A percentile compares a stretch with the other conserved stretches of the same genome.
These are phyloP conservation scores for Puya raimondii DNA, from an alignment of 176 grass and related monocot species.

Conservation along the genomic window DNA sequence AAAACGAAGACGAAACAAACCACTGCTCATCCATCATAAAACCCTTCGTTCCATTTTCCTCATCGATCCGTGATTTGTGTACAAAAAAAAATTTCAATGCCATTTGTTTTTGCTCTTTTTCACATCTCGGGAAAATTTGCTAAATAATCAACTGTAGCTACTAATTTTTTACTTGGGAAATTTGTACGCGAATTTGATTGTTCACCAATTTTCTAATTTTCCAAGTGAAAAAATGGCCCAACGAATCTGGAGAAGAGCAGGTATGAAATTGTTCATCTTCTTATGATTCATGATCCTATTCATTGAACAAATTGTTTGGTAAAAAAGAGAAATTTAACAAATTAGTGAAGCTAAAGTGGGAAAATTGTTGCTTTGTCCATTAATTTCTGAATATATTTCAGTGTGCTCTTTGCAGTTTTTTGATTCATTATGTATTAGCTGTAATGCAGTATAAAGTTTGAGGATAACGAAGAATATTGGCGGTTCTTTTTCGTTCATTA, in stretches of 20 bases:
- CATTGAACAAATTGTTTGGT: too few species aligned
- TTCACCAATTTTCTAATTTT: not conserved
- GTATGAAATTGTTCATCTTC: slow-evolving; percentile 1
- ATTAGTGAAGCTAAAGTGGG: not conserved
- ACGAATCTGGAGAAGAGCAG: slow-evolving; percentile 51
- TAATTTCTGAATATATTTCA: not conserved
- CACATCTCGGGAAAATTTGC: too few species aligned
- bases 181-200: too few species aligned
- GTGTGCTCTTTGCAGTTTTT: not conserved
- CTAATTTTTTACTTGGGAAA: too few species aligned
- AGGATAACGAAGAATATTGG: not conserved
- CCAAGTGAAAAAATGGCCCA: slow-evolving; percentile 27
- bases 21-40: too few species aligned
- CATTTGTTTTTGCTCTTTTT: too few species aligned
- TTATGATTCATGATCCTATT: not conserved
- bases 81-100: too few species aligned
- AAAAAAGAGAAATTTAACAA: too few species aligned
- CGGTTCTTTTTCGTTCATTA: not conserved
- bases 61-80: too few species aligned
- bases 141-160: too few species aligned
- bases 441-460: not conserved
- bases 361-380: not conserved
- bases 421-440: not conserved
- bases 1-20: too few species aligned
- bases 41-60: too few species aligned